phyloP scores from a whole-genome alignment of 2,329 filamentous ascomycete genomes.

The Massarina eburnea region DNA sequence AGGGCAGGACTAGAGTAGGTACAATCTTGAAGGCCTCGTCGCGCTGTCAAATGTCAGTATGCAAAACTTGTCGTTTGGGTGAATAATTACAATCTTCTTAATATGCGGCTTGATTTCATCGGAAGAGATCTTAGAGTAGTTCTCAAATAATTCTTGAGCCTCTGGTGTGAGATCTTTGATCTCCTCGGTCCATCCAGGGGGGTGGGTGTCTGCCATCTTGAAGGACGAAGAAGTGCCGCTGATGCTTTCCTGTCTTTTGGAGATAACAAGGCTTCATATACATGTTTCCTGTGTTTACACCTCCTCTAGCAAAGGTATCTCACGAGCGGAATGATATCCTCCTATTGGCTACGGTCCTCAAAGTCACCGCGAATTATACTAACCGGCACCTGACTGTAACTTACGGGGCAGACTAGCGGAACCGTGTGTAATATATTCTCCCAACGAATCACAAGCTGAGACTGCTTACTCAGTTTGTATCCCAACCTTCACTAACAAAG shows the following conservation, averaged over 20 bases:
- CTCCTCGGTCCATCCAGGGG: constrained; percentile 36
- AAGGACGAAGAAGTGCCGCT: background rate
- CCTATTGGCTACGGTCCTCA: background rate
- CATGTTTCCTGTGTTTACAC: background rate
- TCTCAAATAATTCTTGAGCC: constrained; percentile 40
- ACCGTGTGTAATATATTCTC: background rate
- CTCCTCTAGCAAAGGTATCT: background rate
- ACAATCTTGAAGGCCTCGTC: constrained; percentile 37
- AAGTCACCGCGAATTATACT: background rate
- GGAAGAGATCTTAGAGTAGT: constrained; percentile 41
- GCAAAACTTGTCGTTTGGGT: background rate
- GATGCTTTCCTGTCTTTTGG: background rate
- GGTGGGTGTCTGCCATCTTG: constrained; percentile 15
- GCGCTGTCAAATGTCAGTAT: constrained; percentile 17
- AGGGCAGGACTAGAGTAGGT: background rate
- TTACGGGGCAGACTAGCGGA: background rate
- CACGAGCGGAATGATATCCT: background rate
- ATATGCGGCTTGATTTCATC: constrained; percentile 42
- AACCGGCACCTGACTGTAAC: background rate
- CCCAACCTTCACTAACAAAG: too few relatives aligned
- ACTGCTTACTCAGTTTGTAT: too few relatives aligned
- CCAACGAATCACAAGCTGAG: too few relatives aligned
- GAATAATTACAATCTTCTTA: constrained; percentile 30
- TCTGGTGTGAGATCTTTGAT: constrained; percentile 29
- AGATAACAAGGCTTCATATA: background rate